Evolutionary conservation across 2,329 filamentous ascomycete species (phyloP), one percentile per base, ranked within the genome.

Genomic region (Fusarium lyarnte): DNA sequence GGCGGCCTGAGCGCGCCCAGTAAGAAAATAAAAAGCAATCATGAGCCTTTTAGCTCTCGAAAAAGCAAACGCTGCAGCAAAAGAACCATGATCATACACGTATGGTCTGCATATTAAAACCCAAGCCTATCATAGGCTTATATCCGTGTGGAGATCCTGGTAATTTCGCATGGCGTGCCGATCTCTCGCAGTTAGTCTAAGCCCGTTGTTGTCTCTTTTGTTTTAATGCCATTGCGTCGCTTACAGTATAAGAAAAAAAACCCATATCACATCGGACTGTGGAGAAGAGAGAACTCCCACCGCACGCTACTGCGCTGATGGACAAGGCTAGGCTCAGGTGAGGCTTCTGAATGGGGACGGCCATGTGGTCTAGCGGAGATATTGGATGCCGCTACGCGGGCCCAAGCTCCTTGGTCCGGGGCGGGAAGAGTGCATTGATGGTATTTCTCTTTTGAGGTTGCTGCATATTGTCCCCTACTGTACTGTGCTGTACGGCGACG

Each of bases 11-110:
- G 69, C 72, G 65, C 41, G 31, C 36, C 27, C 58, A 58, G 47
- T 60, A 41, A 58, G 63, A 53, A 53, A 27, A 39, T 25, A 64
- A 75, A 73, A 76, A 72, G 74, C 63, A 74, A 75, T 27, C 27
- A 53, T 38, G 11, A 21, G 49, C 58, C 38, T 57, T 57, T 46
- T n/a, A n/a, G 49, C 25, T 51, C 35, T 42, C 12, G 33, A 66
- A 76, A 76, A 76, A 75, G 74, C 74, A 76, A 76, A 35, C 33
- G 58, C 41, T 43, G 66, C 45, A 58, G 51, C 69, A 74, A 74
- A 74, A 74, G 69, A 60, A 49, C 72, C 66, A 57, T 71, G 39
- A 42, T 47, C 47, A 49, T 64, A 49, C 45, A 60, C 73, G 43
- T 63, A 66, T 75, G 58, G 69, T 62, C 74, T 75, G 66, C 72